Evolutionary conservation across 768 basidiomycete species (phyloP).

Genomic region (Suillus tomentosus): DNA sequence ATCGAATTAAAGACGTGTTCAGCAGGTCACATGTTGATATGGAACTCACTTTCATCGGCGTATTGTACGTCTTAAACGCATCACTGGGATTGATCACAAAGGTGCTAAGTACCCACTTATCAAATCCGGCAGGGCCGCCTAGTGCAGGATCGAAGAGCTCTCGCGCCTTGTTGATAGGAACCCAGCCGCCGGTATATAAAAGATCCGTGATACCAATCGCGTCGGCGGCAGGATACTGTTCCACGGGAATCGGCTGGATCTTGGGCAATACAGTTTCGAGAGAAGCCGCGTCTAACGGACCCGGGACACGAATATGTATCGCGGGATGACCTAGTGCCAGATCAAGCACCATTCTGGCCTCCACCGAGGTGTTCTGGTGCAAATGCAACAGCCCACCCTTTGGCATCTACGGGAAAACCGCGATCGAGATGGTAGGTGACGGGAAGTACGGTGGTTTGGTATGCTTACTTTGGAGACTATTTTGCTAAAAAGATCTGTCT

Average conservation of each 20-base stretch:
- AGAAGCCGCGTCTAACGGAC: constrained; percentile 25
- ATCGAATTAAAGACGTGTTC: background rate
- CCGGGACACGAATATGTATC: constrained; percentile 39
- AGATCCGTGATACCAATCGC: constrained; percentile 29
- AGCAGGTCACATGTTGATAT: background rate
- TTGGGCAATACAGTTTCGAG: constrained; percentile 34
- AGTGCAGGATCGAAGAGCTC: constrained; percentile 35
- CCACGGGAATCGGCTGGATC: constrained; percentile 36
- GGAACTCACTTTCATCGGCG: constrained; percentile 37
- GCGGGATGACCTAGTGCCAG: constrained; percentile 40
- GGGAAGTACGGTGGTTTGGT: background rate
- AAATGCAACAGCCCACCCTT: constrained; percentile 49
- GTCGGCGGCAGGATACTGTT: constrained; percentile 19
- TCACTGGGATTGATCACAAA: constrained; percentile 46
- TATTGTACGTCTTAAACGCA: constrained; percentile 47
- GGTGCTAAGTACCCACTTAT: constrained; percentile 39
- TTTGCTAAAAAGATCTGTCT: constrained; percentile 39
- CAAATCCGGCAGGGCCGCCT: constrained; percentile 44
- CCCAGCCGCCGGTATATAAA: constrained; percentile 37
- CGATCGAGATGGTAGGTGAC: background rate
- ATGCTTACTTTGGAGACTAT: constrained; percentile 37
- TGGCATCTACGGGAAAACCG: constrained; percentile 39
- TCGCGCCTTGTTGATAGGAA: constrained; percentile 38
- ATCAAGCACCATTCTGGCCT: constrained; percentile 35
- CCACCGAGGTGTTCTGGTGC: constrained; percentile 46